Percentiles rank a stretch among this genome's conserved stretches.
Conservation (phyloP, 176 grass and related monocot species). For the Oryza glumipatula region DNA sequence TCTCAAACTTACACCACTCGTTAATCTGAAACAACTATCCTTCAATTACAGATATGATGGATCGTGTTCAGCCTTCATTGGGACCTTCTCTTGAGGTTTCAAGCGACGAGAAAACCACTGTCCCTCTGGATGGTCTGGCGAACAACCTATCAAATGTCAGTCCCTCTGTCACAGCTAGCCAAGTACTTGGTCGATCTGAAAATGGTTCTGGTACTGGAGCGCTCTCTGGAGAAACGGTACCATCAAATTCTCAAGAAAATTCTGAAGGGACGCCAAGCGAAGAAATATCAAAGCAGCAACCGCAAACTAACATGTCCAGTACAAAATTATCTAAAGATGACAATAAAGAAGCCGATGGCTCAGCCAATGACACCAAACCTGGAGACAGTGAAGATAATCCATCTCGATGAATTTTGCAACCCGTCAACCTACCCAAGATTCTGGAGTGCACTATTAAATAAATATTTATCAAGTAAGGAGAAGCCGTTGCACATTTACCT, state of each 20-base stretch:
- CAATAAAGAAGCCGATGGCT: conserved; percentile 15
- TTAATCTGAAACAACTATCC: neutral
- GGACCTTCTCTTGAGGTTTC: no score
- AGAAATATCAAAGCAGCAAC: conserved; percentile 12
- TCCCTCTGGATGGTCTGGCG: neutral
- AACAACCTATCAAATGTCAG: conserved; percentile 5
- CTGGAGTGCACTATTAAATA: conserved; percentile 20
- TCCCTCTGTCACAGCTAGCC: conserved; percentile 1
- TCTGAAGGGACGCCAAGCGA: neutral
- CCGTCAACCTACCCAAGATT: neutral
- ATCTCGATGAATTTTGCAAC: neutral
- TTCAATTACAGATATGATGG: neutral
- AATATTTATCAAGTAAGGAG: neutral
- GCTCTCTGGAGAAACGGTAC: neutral
- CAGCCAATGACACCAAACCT: neutral
- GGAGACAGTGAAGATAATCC: neutral
- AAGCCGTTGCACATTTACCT: neutral
- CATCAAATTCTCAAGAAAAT: neutral
- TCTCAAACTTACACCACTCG: neutral
- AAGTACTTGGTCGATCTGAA: conserved; percentile 2
- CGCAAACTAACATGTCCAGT: neutral
- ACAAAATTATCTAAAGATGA: conserved; percentile 20
- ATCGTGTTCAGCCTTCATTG: no score
- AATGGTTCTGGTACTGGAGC: conserved; percentile 6
- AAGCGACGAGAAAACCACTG: conserved; percentile 4